Conservation (phyloP, 768 basidiomycete species). For the Baorangia bicolor region DNA sequence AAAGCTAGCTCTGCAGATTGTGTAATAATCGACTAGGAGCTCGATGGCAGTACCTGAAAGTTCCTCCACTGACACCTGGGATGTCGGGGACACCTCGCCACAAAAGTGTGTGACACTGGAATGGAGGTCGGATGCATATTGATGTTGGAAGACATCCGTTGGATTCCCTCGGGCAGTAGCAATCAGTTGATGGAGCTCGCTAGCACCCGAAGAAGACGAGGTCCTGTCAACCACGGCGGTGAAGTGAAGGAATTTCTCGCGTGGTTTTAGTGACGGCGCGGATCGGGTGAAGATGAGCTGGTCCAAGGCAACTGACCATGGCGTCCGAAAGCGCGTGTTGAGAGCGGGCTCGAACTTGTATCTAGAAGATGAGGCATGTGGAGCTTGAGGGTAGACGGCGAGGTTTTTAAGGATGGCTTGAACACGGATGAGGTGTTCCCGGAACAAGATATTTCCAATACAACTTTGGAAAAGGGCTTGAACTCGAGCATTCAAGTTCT, state of each 20-base stretch:
- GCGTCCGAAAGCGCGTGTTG: not conserved
- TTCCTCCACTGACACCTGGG: not conserved
- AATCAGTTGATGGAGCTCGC: slow-evolving; percentile 2
- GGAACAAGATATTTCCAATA: not conserved
- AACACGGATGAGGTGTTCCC: not conserved
- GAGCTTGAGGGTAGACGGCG: not conserved
- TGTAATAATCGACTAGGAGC: not conserved
- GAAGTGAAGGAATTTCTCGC: not conserved
- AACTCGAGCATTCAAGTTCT: not conserved
- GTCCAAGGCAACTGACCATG: not conserved
- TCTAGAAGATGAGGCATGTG: too few relatives aligned
- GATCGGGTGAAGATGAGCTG: not conserved
- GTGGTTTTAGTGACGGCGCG: not conserved
- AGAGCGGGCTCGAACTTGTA: not conserved
- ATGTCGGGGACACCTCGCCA: not conserved
- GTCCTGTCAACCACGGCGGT: not conserved
- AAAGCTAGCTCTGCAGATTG: not conserved
- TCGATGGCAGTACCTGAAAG: not conserved
- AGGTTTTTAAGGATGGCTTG: not conserved
- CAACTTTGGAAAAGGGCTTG: not conserved
- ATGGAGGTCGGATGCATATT: not conserved
- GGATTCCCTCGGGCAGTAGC: not conserved
- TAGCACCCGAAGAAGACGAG: not conserved
- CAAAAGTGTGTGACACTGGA: not conserved
- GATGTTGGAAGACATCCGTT: not conserved